phyloP scores from a whole-genome alignment of 768 basidiomycete species.

The Lepiota brunneoincarnata region DNA sequence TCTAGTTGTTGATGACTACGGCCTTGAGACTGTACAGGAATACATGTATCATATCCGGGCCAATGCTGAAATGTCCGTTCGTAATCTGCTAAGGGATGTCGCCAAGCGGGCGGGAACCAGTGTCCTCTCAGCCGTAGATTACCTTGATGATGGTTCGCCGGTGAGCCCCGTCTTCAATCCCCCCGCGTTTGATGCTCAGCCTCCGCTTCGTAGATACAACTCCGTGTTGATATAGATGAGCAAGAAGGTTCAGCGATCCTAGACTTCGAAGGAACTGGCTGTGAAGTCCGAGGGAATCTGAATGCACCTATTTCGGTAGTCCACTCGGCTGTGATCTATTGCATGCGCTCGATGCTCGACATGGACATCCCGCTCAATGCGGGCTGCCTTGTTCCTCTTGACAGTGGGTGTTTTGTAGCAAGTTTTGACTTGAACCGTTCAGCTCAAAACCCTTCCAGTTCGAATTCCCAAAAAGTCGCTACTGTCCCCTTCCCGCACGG shows the following conservation, averaged over 20 bases:
- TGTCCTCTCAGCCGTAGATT: conserved; percentile 70
- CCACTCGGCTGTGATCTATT: conserved; percentile 86
- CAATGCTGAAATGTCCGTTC: conserved; percentile 87
- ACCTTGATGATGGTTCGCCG: conserved; percentile 86
- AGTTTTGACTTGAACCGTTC: conserved; percentile 2
- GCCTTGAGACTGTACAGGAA: conserved; percentile 81
- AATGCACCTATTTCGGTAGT: conserved; percentile 86
- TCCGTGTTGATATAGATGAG: conserved; percentile 77
- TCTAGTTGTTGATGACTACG: conserved; percentile 83
- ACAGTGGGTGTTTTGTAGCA: conserved; percentile 44
- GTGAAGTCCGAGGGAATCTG: conserved; percentile 80
- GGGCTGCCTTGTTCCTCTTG: conserved; percentile 85
- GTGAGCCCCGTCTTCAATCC: conserved; percentile 34
- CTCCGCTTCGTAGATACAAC: conserved; percentile 50
- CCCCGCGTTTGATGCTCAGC: conserved; percentile 1
- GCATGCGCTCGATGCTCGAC: conserved; percentile 84
- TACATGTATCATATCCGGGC: conserved; percentile 90
- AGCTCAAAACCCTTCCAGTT: conserved; percentile 38
- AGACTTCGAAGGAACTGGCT: conserved; percentile 84
- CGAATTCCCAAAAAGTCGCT: conserved; percentile 78
- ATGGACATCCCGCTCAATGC: conserved; percentile 90
- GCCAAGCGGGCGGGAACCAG: conserved; percentile 66
- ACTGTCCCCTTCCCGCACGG: conserved; percentile 78
- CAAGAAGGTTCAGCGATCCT: conserved; percentile 73
- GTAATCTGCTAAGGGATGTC: conserved; percentile 75